Base-by-base conservation (phyloP, 345 rosid genomes). In the Eucalyptus erythrocorys region DNA sequence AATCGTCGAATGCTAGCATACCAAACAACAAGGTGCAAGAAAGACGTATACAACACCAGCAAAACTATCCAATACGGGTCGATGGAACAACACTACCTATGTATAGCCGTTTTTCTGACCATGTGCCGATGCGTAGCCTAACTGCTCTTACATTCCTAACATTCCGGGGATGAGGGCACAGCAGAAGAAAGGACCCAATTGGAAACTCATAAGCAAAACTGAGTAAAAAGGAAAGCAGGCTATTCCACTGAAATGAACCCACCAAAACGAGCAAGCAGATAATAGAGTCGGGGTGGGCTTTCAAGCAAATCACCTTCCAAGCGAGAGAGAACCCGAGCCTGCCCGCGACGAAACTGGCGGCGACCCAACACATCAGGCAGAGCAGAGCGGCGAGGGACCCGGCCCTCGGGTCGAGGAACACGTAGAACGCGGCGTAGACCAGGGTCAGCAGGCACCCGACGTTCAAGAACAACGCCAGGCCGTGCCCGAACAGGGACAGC, bases 351-450 rank as follows among this genome's bases (percentile, higher is more conserved):
- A 89, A 86, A 90, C 94, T 87, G 88, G 93, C 89, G 48, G 90
- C 90, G 19, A 92, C 88, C 96, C 94, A 94, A 84, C 94, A 95
- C 51, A 90, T 17, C 88, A 88, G 86, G 85, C 94, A 94, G 30
- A 95, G 89, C 85, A 94, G 79, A 89, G 96, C 94, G 43, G 95
- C 97, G 89, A 95, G 91, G 91, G 91, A 90, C 24, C 97, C 96
- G 59, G 95, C 93, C 92, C 91, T 94, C n/a, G 87, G 82, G 82
- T 95, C 96, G 89, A 94, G 53, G 90, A 91, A 89, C 87, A 95
- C 32, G 66, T 93, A 94, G 87, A 94, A 93, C 55, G 87, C 40
- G 47, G 92, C 90, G 90, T 94, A 95, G 49, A 92, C 88, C 71
- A 93, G 68, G 85, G 94, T 88, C 40, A 94, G 50, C 80, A 94